Percentiles rank a stretch among this genome's conserved stretches.
phyloP scores from a whole-genome alignment of 1,284 basidiomycete genomes.

The Ustilago crameri region DNA sequence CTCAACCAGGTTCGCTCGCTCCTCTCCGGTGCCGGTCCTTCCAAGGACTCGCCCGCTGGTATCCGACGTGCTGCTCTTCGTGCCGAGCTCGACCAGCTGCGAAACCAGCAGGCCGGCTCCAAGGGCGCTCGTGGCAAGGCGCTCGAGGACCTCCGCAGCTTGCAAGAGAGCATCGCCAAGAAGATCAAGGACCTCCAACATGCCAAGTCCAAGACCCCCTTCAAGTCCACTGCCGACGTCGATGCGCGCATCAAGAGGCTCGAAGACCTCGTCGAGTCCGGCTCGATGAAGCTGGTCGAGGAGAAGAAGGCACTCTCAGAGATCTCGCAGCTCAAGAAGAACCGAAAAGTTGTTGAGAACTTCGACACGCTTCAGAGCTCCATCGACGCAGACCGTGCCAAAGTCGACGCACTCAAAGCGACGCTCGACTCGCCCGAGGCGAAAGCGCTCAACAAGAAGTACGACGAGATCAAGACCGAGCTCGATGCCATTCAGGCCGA shows the following conservation, averaged over 20 bases:
- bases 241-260: constrained; percentile 81
- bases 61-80: constrained; percentile 81
- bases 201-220: constrained; percentile 82
- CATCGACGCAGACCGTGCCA: constrained; percentile 82
- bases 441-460: constrained; percentile 83
- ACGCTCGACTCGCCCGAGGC: constrained; percentile 91
- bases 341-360: constrained; percentile 58
- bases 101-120: constrained; percentile 81
- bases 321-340: constrained; percentile 75
- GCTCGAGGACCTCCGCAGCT: constrained; percentile 81
- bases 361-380: constrained; percentile 74
- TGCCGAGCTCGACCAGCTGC: constrained; percentile 83
- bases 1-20: constrained; percentile 77
- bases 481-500: constrained; percentile 87
- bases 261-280: constrained; percentile 87
- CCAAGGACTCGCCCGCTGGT: constrained; percentile 71
- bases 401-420: constrained; percentile 82
- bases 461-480: constrained; percentile 84
- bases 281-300: constrained; percentile 89
- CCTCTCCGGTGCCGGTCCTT: constrained; percentile 68
- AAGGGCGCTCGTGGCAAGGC: constrained; percentile 82
- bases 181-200: constrained; percentile 93
- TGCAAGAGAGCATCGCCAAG: constrained; percentile 84
- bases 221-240: constrained; percentile 86
- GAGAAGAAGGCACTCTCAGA: constrained; percentile 94